These are phyloP conservation scores for Fusarium torreyae DNA, from an alignment of 2,329 filamentous ascomycete genomes.

Conservation along the genomic window DNA sequence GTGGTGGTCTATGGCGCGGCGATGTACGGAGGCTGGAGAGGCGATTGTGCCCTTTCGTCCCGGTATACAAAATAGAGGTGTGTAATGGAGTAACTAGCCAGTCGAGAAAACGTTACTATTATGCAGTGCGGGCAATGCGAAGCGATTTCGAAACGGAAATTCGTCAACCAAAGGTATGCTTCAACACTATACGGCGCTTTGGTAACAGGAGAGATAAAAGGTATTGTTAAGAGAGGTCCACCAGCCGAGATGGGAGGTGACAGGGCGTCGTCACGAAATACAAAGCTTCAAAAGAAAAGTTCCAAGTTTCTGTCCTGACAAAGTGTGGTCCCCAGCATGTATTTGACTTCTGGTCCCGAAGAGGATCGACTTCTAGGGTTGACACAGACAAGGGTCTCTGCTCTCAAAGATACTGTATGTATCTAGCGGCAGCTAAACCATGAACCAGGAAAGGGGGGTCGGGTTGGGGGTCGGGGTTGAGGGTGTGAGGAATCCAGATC, in stretches of 20 bases:
- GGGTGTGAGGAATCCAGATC: conserved; percentile 39
- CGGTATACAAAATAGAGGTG: conserved; percentile 35
- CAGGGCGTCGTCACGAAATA: conserved; percentile 5
- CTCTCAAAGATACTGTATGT: conserved; percentile 43
- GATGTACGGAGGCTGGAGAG: conserved; percentile 28
- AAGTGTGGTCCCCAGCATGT: conserved; percentile 45
- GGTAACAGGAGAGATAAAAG: neutral
- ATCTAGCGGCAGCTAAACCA: conserved; percentile 48
- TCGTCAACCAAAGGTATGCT: conserved; percentile 3
- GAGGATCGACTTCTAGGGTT: conserved; percentile 48
- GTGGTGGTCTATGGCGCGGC: conserved; percentile 22
- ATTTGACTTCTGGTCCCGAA: conserved; percentile 47
- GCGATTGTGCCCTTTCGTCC: conserved; percentile 28
- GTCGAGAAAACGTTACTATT: conserved; percentile 19
- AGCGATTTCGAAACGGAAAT: conserved; percentile 1
- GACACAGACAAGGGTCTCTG: conserved; percentile 43
- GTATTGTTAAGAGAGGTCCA: neutral
- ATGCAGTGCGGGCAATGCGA: conserved; percentile 7
- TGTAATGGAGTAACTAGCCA: conserved; percentile 18
- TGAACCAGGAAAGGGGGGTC: conserved; percentile 44
- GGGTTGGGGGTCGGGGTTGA: neutral
- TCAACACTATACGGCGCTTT: neutral
- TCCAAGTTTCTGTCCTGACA: conserved; percentile 17
- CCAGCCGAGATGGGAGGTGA: neutral
- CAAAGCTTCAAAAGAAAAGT: conserved; percentile 18